Evolutionary conservation across 2,329 filamentous ascomycete species (phyloP), one percentile per base, ranked within the genome.

Genomic region (Fonsecaea pedrosoi): DNA sequence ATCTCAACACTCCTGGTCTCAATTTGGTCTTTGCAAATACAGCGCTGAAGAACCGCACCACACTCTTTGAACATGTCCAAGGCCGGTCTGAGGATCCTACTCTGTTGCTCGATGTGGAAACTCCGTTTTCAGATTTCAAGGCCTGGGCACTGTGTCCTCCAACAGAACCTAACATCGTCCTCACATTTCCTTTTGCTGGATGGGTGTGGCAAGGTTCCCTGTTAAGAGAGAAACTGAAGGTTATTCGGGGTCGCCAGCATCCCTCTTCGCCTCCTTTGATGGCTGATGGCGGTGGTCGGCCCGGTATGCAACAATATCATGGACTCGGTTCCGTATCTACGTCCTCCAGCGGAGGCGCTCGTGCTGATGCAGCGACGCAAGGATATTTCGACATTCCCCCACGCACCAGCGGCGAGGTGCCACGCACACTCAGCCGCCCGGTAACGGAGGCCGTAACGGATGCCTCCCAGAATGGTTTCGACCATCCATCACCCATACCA

Each of bases 141-240:
- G 80, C 82, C 3, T 94, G 91, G 91, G 82, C 87, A 1, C 80
- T 90, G 64, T 86, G 82, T 57, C 83, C 84, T 35, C 79, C 83
- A n/a, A 80, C 81, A 54, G 80, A 85, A 38, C 81, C 82, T 21
- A 84, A 87, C 54, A 82, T 81, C 15, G 74, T 84, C 30, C 85
- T 82, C 42, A 87, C 84, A 6, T 85, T 87, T 69, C 76, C 80
- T 18, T 92, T 89, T 74, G 89, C 84, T 1, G 88, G 87, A 3
- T 81, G 90, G 32, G 82, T 83, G 13, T 94, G 92, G 92, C 89
- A 87, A 2, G 89, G 85, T 68, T 90, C 86, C 32, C 92, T 90
- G 0, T 73, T 95, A 50, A 83, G 90, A 64, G 88, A 85, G 72
- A 85, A 90, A 13, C 85, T 91, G 66, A 86, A 90, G 21, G 85